Conservation (phyloP, 1,284 basidiomycete genomes). For the Trichosporon coremiiforme region DNA sequence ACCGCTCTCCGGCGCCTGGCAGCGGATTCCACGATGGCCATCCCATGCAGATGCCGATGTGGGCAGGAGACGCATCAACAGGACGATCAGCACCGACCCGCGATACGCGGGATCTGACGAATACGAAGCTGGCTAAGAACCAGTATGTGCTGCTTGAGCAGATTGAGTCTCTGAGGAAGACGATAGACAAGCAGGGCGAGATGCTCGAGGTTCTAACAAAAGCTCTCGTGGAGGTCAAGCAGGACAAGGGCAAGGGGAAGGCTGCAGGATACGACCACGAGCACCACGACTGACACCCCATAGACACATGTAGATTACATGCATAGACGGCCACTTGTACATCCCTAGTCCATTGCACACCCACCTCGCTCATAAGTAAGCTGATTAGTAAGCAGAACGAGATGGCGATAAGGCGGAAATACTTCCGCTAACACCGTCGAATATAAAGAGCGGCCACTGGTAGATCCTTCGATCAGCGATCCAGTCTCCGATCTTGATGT, state of each 20-base stretch:
- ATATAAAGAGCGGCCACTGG: background rate
- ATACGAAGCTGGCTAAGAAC: constrained; percentile 56
- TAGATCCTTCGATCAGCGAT: background rate
- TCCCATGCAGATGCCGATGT: constrained; percentile 22
- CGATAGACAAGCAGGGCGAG: constrained; percentile 52
- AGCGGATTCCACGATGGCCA: background rate
- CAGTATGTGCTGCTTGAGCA: constrained; percentile 55
- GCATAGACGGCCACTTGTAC: background rate
- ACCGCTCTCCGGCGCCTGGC: background rate
- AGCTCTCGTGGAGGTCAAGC: constrained; percentile 21
- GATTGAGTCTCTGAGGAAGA: constrained; percentile 49
- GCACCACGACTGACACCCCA: background rate
- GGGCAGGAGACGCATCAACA: constrained; percentile 27
- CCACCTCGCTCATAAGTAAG: background rate
- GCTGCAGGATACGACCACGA: background rate
- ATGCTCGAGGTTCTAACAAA: constrained; percentile 25
- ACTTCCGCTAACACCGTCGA: constrained; percentile 16
- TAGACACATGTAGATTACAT: constrained; percentile 15
- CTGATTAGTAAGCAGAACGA: constrained; percentile 21
- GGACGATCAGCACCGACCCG: constrained; percentile 21
- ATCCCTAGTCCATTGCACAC: too few relatives aligned
- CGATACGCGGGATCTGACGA: constrained; percentile 46
- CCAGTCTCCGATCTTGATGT: background rate
- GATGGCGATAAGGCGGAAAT: background rate
- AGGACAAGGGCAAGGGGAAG: constrained; percentile 20